Evolutionary conservation across 495 filamentous ascomycete species (phyloP).

Genomic region (Corynascus novoguineensis): DNA sequence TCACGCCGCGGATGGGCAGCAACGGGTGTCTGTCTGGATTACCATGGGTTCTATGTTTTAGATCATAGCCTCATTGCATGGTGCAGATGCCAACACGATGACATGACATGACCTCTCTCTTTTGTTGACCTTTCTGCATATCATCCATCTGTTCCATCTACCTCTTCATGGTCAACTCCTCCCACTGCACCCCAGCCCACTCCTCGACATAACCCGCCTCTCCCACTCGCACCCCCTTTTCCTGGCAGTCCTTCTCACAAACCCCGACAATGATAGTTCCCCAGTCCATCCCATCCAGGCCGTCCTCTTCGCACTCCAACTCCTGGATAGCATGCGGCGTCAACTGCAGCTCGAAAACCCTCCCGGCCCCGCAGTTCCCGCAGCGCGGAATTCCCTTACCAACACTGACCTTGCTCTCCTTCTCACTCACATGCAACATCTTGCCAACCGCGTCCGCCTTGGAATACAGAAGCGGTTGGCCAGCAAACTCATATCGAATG

Average conservation of each 20-base stretch:
- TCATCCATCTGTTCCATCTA: conserved; percentile 7
- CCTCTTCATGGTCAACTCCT: conserved; percentile 52
- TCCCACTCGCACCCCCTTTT: conserved; percentile 22
- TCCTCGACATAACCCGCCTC: conserved; percentile 69
- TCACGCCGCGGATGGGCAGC: conserved; percentile 19
- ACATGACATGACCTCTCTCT: conserved; percentile 17
- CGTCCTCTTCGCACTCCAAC: conserved; percentile 72
- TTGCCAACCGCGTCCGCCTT: conserved; percentile 69
- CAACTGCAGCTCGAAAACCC: conserved; percentile 83
- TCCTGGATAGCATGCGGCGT: conserved; percentile 86
- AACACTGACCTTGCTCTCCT: conserved; percentile 14
- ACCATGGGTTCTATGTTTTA: conserved; percentile 19
- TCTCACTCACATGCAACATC: conserved; percentile 38
- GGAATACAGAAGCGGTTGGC: conserved; percentile 74
- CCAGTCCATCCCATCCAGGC: conserved; percentile 96
- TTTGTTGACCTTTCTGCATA: not conserved
- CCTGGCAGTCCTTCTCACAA: conserved; percentile 48
- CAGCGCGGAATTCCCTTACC: conserved; percentile 63
- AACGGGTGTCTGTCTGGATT: conserved; percentile 17
- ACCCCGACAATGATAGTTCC: conserved; percentile 90
- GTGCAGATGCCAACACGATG: conserved; percentile 25
- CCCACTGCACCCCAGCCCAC: conserved; percentile 97
- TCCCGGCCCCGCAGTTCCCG: conserved; percentile 61
- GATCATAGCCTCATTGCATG: conserved; percentile 19
- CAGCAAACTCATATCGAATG: conserved; percentile 84